These are phyloP conservation scores for Metschnikowia vanudenii DNA, from an alignment of 805 yeast genomes.

Conservation along the genomic window DNA sequence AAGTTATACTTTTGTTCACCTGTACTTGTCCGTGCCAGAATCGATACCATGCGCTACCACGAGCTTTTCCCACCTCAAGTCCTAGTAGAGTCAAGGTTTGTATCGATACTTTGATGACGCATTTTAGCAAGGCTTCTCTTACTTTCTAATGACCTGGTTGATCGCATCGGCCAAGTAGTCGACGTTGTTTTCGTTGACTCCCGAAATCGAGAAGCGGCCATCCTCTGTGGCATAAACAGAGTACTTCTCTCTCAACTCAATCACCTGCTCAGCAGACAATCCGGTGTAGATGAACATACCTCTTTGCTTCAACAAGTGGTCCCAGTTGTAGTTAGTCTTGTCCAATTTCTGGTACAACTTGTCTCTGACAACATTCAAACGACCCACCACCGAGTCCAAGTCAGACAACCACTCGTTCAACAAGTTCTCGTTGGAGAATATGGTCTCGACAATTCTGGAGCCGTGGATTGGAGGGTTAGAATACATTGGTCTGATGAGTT, in stretches of 20 bases:
- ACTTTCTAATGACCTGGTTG: slow-evolving; percentile 45
- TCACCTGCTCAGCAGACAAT: slow-evolving; percentile 65
- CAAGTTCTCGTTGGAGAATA: slow-evolving; percentile 60
- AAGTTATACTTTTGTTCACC: no score
- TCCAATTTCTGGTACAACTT: slow-evolving; percentile 61
- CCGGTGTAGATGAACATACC: slow-evolving; percentile 98
- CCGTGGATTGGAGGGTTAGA: slow-evolving; percentile 97
- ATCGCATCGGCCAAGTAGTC: slow-evolving; percentile 66
- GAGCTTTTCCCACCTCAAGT: no score
- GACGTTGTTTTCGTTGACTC: slow-evolving; percentile 78
- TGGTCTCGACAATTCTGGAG: slow-evolving; percentile 78
- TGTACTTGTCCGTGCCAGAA: no score
- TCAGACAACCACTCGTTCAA: slow-evolving; percentile 77
- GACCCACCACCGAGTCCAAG: slow-evolving; percentile 72
- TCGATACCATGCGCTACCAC: no score
- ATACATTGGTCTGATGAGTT: slow-evolving; percentile 79
- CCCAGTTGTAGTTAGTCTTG: slow-evolving; percentile 72
- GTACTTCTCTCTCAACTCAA: slow-evolving; percentile 63
- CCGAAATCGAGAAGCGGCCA: slow-evolving; percentile 91
- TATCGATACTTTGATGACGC: no score
- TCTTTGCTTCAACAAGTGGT: slow-evolving; percentile 80
- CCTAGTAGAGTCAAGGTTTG: no score
- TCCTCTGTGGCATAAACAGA: slow-evolving; percentile 84
- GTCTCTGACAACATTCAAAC: slow-evolving; percentile 72
- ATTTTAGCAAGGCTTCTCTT: no score